Evolutionary conservation across 2,329 filamentous ascomycete genomes (phyloP).

Genomic region (Fusarium sp.): DNA sequence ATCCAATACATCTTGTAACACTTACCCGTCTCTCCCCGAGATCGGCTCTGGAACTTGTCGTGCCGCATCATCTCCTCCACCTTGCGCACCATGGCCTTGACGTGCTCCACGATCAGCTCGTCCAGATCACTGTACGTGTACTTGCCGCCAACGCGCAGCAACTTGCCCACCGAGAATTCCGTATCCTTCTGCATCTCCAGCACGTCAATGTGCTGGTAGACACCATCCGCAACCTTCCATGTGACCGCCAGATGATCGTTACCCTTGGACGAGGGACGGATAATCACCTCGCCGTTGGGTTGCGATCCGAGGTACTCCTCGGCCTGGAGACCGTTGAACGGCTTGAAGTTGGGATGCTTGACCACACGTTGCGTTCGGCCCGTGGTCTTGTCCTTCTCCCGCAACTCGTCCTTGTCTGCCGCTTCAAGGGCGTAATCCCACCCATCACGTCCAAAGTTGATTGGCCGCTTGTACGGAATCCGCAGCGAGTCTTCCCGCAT

Average conservation of each 20-base stretch:
- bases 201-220: slow-evolving; percentile 99
- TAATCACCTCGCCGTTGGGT: slow-evolving; percentile 88
- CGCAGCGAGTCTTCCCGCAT: slow-evolving; percentile 85
- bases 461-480: slow-evolving; percentile 74
- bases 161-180: slow-evolving; percentile 91
- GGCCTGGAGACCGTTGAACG: slow-evolving; percentile 91
- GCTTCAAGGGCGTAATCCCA: slow-evolving; percentile 90
- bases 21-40: slow-evolving; percentile 86
- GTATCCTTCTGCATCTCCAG: slow-evolving; percentile 97
- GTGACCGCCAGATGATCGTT: slow-evolving; percentile 95
- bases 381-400: slow-evolving; percentile 86
- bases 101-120: slow-evolving; percentile 95
- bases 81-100: slow-evolving; percentile 98
- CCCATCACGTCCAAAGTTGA: slow-evolving; percentile 80
- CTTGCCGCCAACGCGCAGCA: slow-evolving; percentile 86
- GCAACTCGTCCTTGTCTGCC: slow-evolving; percentile 83
- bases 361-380: slow-evolving; percentile 93
- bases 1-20: slow-evolving; percentile 32
- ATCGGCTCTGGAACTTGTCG: slow-evolving; percentile 91
- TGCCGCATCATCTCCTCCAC: slow-evolving; percentile 95
- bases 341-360: slow-evolving; percentile 95
- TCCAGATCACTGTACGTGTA: slow-evolving; percentile 96
- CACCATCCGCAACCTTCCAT: slow-evolving; percentile 95
- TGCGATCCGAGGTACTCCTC: slow-evolving; percentile 93
- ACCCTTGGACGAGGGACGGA: slow-evolving; percentile 94